Evolutionary conservation across 345 rosid species (phyloP), one percentile per base, ranked within the genome.

Genomic region (Gossypium anomalum): DNA sequence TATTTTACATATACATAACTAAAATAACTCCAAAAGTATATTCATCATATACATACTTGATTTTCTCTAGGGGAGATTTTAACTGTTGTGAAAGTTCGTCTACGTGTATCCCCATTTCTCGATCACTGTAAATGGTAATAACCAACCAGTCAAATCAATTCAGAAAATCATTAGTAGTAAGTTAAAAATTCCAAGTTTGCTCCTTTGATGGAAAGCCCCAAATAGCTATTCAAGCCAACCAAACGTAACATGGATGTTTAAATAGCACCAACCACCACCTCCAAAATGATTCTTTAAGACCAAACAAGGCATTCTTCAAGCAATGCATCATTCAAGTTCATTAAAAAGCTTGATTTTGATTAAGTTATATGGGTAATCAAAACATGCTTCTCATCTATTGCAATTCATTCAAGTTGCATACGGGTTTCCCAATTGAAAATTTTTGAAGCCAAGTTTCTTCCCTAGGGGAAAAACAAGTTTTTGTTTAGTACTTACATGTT

Each of bases 71-170:
- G 8, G 99, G 90, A 75, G 89, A 83, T 82, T 91, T 92, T 82
- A 95, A 80, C 69, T 87, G 91, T 75, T 82, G 83, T 27, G 89
- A 82, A 52, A 95, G 83, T 84, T 95, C 97, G 78, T 90, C 89
- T 25, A 91, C 57, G 78, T 95, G 99, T 49, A 92, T 78, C 6
- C 97, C 97, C 78, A 89, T 90, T 78, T 94, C 93, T 62, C 82
- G 86, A 16, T 81, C 92, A 66, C 98, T 94, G 87, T 77, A 82
- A 58, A 58, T 20, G 70, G 71, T 66, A 80, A 45, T 23, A 63
- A 53, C 22, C 55, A 56, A n/a, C 68, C 70, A 58, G 63, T 3
- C 34, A 9, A 2, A 61, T 20, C 11, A n/a, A 49, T 27, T 17
- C 41, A 34, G 1, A 34, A 34, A 34, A 5, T 34, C 7, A 1